Percentiles rank a stretch among this genome's conserved stretches.
phyloP scores from a whole-genome alignment of 768 basidiomycete species.

The Sistotremastrum suecicum region DNA sequence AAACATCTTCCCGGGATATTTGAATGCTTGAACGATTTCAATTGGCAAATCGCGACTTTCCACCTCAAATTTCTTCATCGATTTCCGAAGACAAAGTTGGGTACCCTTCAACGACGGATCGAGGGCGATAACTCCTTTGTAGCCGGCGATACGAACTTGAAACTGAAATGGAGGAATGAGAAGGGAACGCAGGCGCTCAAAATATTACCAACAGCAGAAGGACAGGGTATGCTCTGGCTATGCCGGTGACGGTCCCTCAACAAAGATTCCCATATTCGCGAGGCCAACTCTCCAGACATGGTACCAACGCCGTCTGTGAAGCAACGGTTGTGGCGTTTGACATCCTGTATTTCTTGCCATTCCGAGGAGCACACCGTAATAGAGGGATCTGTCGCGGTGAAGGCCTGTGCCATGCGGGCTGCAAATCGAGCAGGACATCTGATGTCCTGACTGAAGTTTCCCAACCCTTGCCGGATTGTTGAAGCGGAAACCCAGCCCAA shows the following conservation, averaged over 20 bases:
- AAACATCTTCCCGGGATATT: slow-evolving; percentile 44
- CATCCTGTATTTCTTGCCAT: slow-evolving; percentile 52
- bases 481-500: slow-evolving; percentile 37
- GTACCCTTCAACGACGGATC: slow-evolving; percentile 43
- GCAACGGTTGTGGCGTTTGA: slow-evolving; percentile 27
- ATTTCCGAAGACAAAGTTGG: slow-evolving; percentile 52
- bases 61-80: slow-evolving; percentile 66
- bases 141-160: slow-evolving; percentile 74
- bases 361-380: slow-evolving; percentile 38
- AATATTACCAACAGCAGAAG: slow-evolving; percentile 43
- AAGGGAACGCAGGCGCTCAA: background rate
- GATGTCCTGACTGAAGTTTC: slow-evolving; percentile 46
- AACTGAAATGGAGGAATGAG: slow-evolving; percentile 25
- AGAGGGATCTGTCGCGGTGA: slow-evolving; percentile 69
- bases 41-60: slow-evolving; percentile 37
- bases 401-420: slow-evolving; percentile 71
- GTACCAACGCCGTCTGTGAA: slow-evolving; percentile 78
- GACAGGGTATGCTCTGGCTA: slow-evolving; percentile 24
- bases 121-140: slow-evolving; percentile 67
- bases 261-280: slow-evolving; percentile 44
- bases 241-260: slow-evolving; percentile 28
- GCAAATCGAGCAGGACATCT: slow-evolving; percentile 64
- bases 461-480: slow-evolving; percentile 46
- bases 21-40: slow-evolving; percentile 59
- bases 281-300: slow-evolving; percentile 44